Conservation (phyloP, 495 filamentous ascomycete species). For the Neurospora sp. region DNA sequence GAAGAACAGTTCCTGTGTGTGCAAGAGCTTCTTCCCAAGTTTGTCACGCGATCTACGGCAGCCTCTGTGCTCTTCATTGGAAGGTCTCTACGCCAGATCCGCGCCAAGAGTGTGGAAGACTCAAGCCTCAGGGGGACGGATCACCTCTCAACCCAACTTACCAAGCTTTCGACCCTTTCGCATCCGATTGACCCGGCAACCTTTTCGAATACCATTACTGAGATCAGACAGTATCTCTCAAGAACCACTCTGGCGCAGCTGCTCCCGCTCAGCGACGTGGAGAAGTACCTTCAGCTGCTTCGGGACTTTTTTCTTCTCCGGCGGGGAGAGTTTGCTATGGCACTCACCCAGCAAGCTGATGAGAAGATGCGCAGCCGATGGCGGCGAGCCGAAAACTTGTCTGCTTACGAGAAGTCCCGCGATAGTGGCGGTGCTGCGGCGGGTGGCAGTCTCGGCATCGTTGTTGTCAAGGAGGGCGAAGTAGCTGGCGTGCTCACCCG, state of each 20-base stretch:
- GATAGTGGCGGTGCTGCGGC: conserved; percentile 6
- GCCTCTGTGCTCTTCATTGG: conserved; percentile 85
- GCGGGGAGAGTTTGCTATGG: conserved; percentile 81
- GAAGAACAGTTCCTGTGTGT: conserved; percentile 27
- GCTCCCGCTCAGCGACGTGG: conserved; percentile 61
- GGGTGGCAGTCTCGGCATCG: conserved; percentile 24
- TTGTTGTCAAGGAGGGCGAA: conserved; percentile 79
- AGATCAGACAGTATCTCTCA: conserved; percentile 71
- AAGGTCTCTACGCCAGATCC: conserved; percentile 73
- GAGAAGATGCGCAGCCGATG: conserved; percentile 53
- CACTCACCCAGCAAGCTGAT: conserved; percentile 75
- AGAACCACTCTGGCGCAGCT: conserved; percentile 70
- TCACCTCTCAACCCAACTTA: conserved; percentile 59
- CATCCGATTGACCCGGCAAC: conserved; percentile 62
- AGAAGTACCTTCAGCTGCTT: conserved; percentile 66
- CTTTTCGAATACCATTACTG: conserved; percentile 58
- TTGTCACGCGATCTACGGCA: conserved; percentile 65
- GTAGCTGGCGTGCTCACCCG: conserved; percentile 60
- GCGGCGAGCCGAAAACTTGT: conserved; percentile 40
- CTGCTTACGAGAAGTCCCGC: conserved; percentile 36
- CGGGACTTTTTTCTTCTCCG: conserved; percentile 81
- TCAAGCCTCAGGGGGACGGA: conserved; percentile 49
- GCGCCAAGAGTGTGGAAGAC: conserved; percentile 37
- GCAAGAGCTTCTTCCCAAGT: conserved; percentile 54
- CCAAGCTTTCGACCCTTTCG: conserved; percentile 55